phyloP scores from a whole-genome alignment of 2,329 filamentous ascomycete species.

The Aureobasidium leucospermi region DNA sequence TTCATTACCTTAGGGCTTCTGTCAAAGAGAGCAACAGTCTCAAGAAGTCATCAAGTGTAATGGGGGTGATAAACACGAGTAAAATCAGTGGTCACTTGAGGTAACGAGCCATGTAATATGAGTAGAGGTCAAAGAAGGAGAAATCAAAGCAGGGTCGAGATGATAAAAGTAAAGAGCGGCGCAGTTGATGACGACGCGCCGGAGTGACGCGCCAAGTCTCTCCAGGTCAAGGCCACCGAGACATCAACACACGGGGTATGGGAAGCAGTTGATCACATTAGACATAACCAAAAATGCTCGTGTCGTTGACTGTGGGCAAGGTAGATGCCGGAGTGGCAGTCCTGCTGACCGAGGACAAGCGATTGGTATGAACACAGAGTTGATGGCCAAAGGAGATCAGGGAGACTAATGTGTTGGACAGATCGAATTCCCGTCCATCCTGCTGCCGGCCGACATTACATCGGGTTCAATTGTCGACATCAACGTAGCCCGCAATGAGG shows the following conservation, averaged over 20 bases:
- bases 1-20: neutral
- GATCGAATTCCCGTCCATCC: slow-evolving; percentile 98
- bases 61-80: no score
- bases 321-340: slow-evolving; percentile 98
- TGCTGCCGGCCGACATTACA: slow-evolving; percentile 88
- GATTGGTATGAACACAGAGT: slow-evolving; percentile 60
- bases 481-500: slow-evolving; percentile 78
- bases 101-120: no score
- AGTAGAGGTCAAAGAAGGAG: neutral
- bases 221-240: neutral
- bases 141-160: neutral
- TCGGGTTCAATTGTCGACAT: slow-evolving; percentile 98
- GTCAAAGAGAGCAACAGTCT: no score
- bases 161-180: neutral
- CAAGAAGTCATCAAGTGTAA: no score
- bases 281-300: slow-evolving; percentile 60
- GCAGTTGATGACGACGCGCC: neutral
- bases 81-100: no score
- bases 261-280: neutral
- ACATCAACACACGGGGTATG: neutral
- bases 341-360: slow-evolving; percentile 91
- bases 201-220: neutral
- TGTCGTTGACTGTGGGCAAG: slow-evolving; percentile 97
- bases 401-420: slow-evolving; percentile 34
- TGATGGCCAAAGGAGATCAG: neutral